Conservation (phyloP, 257 asterid genomes). For the Scutellaria barbata region DNA sequence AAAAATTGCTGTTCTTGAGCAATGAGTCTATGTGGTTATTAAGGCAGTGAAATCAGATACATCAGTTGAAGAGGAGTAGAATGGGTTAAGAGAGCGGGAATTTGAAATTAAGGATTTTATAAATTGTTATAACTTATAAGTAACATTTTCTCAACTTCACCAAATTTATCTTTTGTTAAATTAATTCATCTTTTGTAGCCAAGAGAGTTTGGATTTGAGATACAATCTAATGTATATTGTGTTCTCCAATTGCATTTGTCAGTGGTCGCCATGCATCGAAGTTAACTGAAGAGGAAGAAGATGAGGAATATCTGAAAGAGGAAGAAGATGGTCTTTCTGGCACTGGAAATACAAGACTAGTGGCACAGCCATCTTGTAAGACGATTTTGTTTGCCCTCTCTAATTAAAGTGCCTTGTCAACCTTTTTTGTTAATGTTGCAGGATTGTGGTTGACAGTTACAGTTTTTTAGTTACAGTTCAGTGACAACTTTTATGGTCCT, state of each 20-base stretch:
- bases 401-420: constrained; percentile 37
- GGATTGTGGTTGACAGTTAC: not conserved
- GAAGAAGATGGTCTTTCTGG: constrained; percentile 76
- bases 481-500: constrained; percentile 3
- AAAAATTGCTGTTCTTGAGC: constrained; percentile 15
- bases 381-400: constrained; percentile 19
- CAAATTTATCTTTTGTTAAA: not conserved
- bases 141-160: not conserved
- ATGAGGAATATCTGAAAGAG: constrained; percentile 89
- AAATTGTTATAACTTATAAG: not conserved
- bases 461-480: not conserved
- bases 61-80: constrained; percentile 5
- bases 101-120: constrained; percentile 15
- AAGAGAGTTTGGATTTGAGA: not conserved
- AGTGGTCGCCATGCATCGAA: constrained; percentile 99
- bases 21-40: constrained; percentile 2
- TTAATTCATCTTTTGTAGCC: not conserved
- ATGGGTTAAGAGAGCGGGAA: constrained; percentile 13
- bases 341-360: constrained; percentile 78
- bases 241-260: constrained; percentile 30
- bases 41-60: constrained; percentile 16
- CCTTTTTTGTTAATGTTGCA: constrained; percentile 16
- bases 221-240: constrained; percentile 18
- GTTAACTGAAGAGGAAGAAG: constrained; percentile 98
- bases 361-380: constrained; percentile 97